phyloP scores from a whole-genome alignment of 2,329 filamentous ascomycete species.

The Colletotrichum brevisporum region DNA sequence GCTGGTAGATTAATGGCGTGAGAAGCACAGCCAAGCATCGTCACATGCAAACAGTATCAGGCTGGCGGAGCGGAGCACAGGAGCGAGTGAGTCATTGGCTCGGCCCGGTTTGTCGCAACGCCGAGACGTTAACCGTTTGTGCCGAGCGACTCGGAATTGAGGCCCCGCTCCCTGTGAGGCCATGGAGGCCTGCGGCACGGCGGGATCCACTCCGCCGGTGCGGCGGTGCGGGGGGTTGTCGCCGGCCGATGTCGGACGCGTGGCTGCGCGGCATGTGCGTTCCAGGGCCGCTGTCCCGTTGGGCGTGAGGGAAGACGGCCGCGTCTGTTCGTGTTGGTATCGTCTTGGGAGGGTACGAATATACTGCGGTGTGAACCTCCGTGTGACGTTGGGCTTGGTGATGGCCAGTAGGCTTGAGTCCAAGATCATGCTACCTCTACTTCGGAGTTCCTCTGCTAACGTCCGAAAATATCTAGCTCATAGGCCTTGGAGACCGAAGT shows the following conservation, averaged over 20 bases:
- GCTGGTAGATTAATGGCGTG: not conserved
- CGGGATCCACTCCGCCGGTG: slow-evolving; percentile 1
- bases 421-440: too few relatives aligned
- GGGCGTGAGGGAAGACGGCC: too few relatives aligned
- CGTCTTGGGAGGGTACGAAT: too few relatives aligned
- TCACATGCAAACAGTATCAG: slow-evolving; percentile 11
- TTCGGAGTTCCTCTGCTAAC: too few relatives aligned
- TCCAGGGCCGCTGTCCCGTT: not conserved
- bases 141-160: not conserved
- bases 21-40: not conserved
- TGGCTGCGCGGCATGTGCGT: not conserved
- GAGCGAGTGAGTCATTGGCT: slow-evolving; percentile 15
- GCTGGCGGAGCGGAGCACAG: not conserved
- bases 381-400: too few relatives aligned
- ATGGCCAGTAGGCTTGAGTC: too few relatives aligned
- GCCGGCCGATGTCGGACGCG: slow-evolving; percentile 33
- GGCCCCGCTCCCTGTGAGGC: slow-evolving; percentile 1
- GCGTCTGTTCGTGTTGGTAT: too few relatives aligned
- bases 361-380: too few relatives aligned
- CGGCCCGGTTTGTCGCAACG: slow-evolving; percentile 7
- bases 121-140: not conserved
- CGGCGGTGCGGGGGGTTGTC: not conserved
- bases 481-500: too few relatives aligned
- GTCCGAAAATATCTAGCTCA: too few relatives aligned
- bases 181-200: slow-evolving; percentile 13